These are phyloP conservation scores for Laguncularia racemosa DNA, from an alignment of 345 rosid species.

Conservation along the genomic window DNA sequence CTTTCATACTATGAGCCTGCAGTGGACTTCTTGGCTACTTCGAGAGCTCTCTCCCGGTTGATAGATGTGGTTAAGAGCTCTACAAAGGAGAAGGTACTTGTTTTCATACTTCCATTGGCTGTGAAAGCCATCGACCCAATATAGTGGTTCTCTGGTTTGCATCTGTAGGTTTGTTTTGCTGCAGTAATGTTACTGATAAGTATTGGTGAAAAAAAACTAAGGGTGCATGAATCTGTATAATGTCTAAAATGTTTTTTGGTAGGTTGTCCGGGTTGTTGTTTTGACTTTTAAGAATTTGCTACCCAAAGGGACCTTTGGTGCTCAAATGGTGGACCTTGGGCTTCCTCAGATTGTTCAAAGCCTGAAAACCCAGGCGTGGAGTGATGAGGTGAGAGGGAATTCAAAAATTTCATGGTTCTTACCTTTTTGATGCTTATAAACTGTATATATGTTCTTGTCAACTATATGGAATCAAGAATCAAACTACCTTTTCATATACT, in stretches of 20 bases:
- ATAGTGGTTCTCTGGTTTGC: too few relatives aligned
- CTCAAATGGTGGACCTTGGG: conserved; percentile 95
- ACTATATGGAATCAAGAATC: too few relatives aligned
- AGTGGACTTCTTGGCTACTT: conserved; percentile 74
- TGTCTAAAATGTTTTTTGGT: conserved; percentile 11
- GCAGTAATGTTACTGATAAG: not conserved
- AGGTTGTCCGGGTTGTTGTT: conserved; percentile 94
- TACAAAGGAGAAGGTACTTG: conserved; percentile 80
- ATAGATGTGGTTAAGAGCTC: conserved; percentile 82
- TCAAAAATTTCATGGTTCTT: not conserved
- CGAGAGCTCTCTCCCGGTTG: conserved; percentile 71
- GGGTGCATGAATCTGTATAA: not conserved
- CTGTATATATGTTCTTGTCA: not conserved
- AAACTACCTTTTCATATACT: too few relatives aligned
- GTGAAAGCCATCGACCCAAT: too few relatives aligned
- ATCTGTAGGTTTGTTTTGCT: not conserved
- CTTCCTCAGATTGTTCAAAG: conserved; percentile 84
- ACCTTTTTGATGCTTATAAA: not conserved
- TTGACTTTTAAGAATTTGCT: conserved; percentile 80
- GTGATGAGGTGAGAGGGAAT: conserved; percentile 77
- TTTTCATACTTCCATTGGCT: too few relatives aligned
- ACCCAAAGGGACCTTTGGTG: conserved; percentile 79
- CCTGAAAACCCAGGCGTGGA: conserved; percentile 95
- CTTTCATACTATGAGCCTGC: conserved; percentile 93
- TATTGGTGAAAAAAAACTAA: not conserved